Conservation (phyloP, 108 stramenopile genomes). For the Discostella stelligeroides region DNA sequence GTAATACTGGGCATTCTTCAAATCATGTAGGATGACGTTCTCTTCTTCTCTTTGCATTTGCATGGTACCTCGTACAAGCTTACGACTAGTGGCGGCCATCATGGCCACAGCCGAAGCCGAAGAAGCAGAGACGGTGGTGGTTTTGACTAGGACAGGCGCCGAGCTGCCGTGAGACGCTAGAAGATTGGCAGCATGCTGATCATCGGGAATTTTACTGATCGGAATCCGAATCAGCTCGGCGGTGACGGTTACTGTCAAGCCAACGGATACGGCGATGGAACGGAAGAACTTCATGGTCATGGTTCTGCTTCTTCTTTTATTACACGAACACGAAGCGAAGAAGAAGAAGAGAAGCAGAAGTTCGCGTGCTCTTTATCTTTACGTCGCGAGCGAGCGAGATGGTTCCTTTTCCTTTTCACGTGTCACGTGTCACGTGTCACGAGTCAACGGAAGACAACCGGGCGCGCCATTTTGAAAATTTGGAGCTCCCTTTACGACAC, state of each 20-base stretch:
- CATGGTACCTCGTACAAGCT: conserved; percentile 12
- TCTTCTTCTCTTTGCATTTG: conserved; percentile 18
- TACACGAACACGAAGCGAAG: no score
- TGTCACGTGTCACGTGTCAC: no score
- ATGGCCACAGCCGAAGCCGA: background rate
- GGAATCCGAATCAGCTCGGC: conserved; percentile 23
- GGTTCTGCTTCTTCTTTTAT: no score
- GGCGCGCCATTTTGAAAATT: no score
- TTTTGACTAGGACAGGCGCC: no score
- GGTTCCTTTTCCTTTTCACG: no score
- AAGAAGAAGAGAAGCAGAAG: no score
- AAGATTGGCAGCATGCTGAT: conserved; percentile 25
- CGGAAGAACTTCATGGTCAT: no score
- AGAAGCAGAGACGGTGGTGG: background rate
- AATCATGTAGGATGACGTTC: conserved; percentile 33
- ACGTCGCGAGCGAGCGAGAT: no score
- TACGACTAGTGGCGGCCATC: conserved; percentile 12
- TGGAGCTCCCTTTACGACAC: no score
- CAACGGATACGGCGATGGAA: conserved; percentile 20
- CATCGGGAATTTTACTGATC: conserved; percentile 28
- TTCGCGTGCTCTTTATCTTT: no score
- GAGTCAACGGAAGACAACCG: no score
- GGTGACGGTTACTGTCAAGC: conserved; percentile 15
- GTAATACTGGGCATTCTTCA: conserved; percentile 78
- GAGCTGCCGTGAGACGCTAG: conserved; percentile 18